These are phyloP conservation scores for Talaromyces ruber DNA, from an alignment of 495 filamentous ascomycete genomes.

Conservation along the genomic window DNA sequence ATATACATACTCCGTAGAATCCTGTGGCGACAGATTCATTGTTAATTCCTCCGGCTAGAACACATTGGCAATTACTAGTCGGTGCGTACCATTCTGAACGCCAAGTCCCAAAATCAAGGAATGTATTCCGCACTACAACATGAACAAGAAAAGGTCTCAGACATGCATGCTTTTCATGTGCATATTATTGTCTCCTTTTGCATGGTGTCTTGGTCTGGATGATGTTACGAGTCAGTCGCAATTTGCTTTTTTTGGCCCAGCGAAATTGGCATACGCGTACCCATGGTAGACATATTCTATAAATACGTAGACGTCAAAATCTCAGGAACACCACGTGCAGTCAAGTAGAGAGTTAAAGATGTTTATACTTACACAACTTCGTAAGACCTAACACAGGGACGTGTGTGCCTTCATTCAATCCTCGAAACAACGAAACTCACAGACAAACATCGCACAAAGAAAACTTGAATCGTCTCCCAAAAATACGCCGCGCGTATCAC, in stretches of 20 bases:
- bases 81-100: background rate
- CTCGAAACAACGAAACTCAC: background rate
- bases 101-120: background rate
- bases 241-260: background rate
- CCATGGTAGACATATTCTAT: background rate
- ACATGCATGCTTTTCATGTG: background rate
- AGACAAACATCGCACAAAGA: background rate
- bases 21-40: too few species aligned
- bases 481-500: background rate
- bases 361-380: too few species aligned
- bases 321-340: too few species aligned
- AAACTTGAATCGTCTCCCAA: background rate
- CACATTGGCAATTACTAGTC: background rate
- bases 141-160: background rate
- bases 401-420: too few species aligned
- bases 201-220: background rate
- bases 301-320: too few species aligned
- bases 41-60: too few species aligned
- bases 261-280: background rate
- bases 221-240: background rate
- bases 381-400: too few species aligned
- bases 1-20: too few species aligned
- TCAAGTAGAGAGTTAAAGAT: too few species aligned
- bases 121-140: background rate
- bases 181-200: background rate